Percentiles rank a stretch among this genome's conserved stretches.
These are phyloP conservation scores for Pichia pseudocactophila DNA, from an alignment of 805 yeast species.

Conservation along the genomic window DNA sequence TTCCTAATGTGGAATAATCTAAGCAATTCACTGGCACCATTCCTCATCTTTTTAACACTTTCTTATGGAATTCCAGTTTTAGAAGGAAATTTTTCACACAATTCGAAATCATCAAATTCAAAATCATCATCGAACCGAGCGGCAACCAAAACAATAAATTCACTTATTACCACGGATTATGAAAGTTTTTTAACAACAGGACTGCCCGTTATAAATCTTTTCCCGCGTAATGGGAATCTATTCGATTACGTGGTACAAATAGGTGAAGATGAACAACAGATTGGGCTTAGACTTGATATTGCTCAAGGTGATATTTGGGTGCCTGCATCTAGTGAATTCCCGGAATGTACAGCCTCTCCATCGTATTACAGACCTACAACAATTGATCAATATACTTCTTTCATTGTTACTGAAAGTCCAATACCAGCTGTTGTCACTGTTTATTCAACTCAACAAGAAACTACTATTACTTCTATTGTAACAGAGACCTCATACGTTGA, in stretches of 20 bases:
- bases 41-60: too few relatives aligned
- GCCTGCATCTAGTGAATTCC: conserved; percentile 19
- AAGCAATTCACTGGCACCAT: too few relatives aligned
- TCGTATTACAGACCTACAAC: background rate
- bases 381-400: background rate
- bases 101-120: too few relatives aligned
- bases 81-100: too few relatives aligned
- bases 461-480: background rate
- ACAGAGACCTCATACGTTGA: background rate
- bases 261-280: conserved; percentile 20
- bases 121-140: background rate
- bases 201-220: conserved; percentile 7
- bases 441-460: background rate
- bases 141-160: background rate
- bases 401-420: background rate
- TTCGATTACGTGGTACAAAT: conserved; percentile 20
- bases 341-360: conserved; percentile 13
- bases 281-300: conserved; percentile 24
- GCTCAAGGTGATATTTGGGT: conserved; percentile 25
- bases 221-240: conserved; percentile 2
- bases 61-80: too few relatives aligned
- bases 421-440: background rate
- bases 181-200: background rate
- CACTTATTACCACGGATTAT: background rate
- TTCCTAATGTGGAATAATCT: too few relatives aligned